Conservation (phyloP, 768 basidiomycete species). For the Termitomyces sp. region DNA sequence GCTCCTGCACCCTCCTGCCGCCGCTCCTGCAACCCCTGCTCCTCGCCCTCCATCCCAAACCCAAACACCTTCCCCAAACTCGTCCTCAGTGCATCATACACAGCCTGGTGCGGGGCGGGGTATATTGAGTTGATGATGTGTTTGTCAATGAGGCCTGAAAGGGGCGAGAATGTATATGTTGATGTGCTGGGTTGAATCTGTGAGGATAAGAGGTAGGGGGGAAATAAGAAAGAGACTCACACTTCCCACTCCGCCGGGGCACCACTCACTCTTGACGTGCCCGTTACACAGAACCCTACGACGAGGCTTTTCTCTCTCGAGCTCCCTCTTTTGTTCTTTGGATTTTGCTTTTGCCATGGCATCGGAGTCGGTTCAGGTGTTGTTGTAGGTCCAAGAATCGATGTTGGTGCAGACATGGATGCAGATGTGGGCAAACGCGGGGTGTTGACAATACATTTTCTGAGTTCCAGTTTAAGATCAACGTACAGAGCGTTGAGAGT, state of each 20-base stretch:
- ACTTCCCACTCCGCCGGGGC: slow-evolving; percentile 68
- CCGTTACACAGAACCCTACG: slow-evolving; percentile 53
- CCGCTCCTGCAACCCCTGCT: not conserved
- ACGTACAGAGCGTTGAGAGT: slow-evolving; percentile 75
- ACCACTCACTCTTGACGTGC: slow-evolving; percentile 62
- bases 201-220: not conserved
- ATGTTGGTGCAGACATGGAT: not conserved
- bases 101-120: slow-evolving; percentile 1
- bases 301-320: slow-evolving; percentile 57
- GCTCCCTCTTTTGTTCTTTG: slow-evolving; percentile 12
- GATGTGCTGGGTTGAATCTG: not conserved
- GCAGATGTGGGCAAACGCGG: slow-evolving; percentile 18
- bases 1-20: not conserved
- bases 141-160: not conserved
- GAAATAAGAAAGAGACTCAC: slow-evolving; percentile 18
- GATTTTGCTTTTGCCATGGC: not conserved
- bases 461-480: slow-evolving; percentile 55
- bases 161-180: not conserved
- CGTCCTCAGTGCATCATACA: not conserved
- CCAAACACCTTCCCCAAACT: slow-evolving; percentile 1
- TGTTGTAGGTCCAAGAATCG: too few relatives aligned
- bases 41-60: not conserved
- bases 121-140: not conserved
- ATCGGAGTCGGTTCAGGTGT: not conserved
- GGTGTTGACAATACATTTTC: slow-evolving; percentile 41